Evolutionary conservation across 116 monocot genomes (phyloP).

Genomic region (Zostera marina): DNA sequence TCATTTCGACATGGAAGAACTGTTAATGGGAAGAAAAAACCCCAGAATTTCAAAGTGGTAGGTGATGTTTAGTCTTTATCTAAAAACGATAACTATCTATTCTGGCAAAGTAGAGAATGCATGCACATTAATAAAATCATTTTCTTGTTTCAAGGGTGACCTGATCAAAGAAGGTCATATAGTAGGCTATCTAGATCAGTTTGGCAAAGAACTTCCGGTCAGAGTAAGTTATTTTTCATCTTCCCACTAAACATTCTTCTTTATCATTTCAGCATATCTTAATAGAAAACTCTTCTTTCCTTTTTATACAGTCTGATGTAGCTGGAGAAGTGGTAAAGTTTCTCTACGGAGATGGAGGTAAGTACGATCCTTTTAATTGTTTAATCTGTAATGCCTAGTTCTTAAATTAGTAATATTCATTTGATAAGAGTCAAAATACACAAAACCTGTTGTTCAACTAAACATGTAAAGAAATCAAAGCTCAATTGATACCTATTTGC

Average conservation of each 20-base stretch:
- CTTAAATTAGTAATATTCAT: too few species aligned
- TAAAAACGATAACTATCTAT: background rate
- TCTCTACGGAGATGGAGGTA: background rate
- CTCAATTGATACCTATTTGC: too few species aligned
- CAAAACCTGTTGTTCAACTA: too few species aligned
- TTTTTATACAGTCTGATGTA: conserved; percentile 38
- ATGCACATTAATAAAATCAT: background rate
- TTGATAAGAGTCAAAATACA: too few species aligned
- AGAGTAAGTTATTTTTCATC: conserved; percentile 25
- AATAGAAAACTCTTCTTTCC: background rate
- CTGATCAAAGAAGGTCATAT: conserved; percentile 63
- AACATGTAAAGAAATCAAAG: too few species aligned
- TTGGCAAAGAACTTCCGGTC: conserved; percentile 61
- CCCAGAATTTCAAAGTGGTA: conserved; percentile 73
- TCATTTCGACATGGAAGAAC: conserved; percentile 49
- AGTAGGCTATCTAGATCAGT: conserved; percentile 80
- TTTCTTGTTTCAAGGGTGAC: conserved; percentile 34
- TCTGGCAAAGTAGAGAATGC: background rate
- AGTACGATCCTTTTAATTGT: background rate
- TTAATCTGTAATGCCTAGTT: background rate
- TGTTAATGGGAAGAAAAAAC: conserved; percentile 55
- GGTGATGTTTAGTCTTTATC: conserved; percentile 19
- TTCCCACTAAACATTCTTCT: background rate
- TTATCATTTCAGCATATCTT: background rate
- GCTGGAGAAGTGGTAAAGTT: conserved; percentile 4